phyloP scores from a whole-genome alignment of 2,329 filamentous ascomycete species.

The Diatrype stigma region DNA sequence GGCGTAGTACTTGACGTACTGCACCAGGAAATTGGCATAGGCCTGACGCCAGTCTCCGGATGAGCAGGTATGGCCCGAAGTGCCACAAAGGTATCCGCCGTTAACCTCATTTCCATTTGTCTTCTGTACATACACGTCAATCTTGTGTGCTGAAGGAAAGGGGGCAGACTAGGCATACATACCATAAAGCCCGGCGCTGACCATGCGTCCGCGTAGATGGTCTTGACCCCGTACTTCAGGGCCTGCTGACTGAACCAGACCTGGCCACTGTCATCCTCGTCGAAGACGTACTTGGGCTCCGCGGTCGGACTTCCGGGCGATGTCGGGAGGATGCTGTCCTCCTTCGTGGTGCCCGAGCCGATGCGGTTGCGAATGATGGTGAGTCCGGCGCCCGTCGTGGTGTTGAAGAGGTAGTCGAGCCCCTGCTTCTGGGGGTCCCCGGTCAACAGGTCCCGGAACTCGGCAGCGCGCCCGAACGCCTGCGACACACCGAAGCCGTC shows the following conservation, averaged over 20 bases:
- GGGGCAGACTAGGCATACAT: neutral
- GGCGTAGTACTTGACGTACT: conserved; percentile 44
- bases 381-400: conserved; percentile 41
- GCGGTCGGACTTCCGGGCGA: conserved; percentile 38
- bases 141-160: neutral
- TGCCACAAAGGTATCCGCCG: conserved; percentile 32
- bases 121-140: neutral
- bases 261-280: conserved; percentile 44
- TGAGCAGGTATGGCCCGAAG: conserved; percentile 32
- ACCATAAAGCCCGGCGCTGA: conserved; percentile 44
- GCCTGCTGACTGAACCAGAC: conserved; percentile 49
- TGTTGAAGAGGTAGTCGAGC: conserved; percentile 43
- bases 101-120: neutral
- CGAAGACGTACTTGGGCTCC: conserved; percentile 40
- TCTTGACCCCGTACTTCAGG: conserved; percentile 32
- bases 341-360: conserved; percentile 30
- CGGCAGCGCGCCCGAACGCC: conserved; percentile 40
- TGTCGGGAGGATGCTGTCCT: conserved; percentile 37
- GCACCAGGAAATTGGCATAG: conserved; percentile 44
- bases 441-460: conserved; percentile 33
- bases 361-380: conserved; percentile 48
- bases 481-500: conserved; percentile 47
- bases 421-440: conserved; percentile 28
- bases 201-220: conserved; percentile 42
- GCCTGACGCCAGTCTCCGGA: conserved; percentile 44